Base-by-base conservation (phyloP, 805 yeast species). In the Lachancea meyersii region DNA sequence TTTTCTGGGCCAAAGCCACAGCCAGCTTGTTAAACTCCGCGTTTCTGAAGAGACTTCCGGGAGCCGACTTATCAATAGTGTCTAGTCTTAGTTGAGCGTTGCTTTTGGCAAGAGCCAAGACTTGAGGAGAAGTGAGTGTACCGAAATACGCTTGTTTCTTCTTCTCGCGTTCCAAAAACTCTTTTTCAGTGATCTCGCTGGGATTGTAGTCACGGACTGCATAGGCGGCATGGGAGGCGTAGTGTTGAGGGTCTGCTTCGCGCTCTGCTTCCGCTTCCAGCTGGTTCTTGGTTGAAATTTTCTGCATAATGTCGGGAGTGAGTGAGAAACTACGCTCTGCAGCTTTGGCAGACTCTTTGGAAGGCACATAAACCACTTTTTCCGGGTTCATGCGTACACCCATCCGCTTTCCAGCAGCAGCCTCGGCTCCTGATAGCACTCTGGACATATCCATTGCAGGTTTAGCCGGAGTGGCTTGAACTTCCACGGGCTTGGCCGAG, bases 21-120 rank as follows among this genome's bases (percentile, higher is more conserved):
- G 96, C 97, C 49, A 75, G 75, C 49, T 78, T 77, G 66, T 86
- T 86, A 57, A 68, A 73, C 35, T 74, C 78, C 14, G 76, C 76
- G 51, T 76, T 75, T 55, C 51, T 53, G 40, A 48, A 58, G 27
- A 55, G 36, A 21, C 54, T 49, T 27, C 49, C 33, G 5, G 77
- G 75, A 30, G 67, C 65, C 44, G 52, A 54, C 21, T 68, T 58
- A 14, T 81, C 81, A 46, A 68, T 64, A 1, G 63, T 63, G 46
- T 68, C 60, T 26, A 48, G 57, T 51, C 45, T 60, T 49, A 40
- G 45, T 74, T 74, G 67, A 6, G 80, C 82, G 39, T 75, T 75
- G 47, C 61, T 58, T 17, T 73, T 65, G 11, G 87, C 86, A 43
- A 67, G 60, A 5, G 72, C 67, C 45, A 78, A 63, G 36, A 75